These are phyloP conservation scores for Malania oleifera DNA, from an alignment of 164 flowering plant genomes.

Conservation along the genomic window DNA sequence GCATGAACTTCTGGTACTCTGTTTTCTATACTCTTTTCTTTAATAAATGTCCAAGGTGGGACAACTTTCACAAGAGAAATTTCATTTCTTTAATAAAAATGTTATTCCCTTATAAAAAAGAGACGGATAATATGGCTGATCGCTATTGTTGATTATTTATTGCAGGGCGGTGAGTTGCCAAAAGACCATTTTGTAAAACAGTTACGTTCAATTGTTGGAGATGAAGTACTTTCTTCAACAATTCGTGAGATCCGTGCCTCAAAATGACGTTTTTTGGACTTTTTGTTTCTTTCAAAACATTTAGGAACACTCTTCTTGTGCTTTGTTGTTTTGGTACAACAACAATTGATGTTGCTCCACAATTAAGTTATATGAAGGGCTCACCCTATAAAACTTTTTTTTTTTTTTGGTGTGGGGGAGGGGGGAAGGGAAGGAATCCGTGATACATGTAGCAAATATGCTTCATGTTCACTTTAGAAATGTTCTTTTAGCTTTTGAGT, in stretches of 20 bases:
- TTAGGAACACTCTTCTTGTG: not conserved
- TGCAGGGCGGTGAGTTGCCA: slow-evolving; percentile 43
- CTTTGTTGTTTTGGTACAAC: slow-evolving; percentile 2
- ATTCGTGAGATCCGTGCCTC: slow-evolving; percentile 30
- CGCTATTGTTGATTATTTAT: not conserved
- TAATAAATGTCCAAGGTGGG: too few relatives aligned
- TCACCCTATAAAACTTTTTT: not conserved
- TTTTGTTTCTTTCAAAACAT: slow-evolving; percentile 1
- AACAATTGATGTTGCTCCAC: not conserved
- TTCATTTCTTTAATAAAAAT: too few relatives aligned
- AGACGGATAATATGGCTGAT: not conserved
- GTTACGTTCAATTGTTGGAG: slow-evolving; percentile 38
- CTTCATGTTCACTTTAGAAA: not conserved
- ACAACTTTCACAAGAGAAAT: too few relatives aligned
- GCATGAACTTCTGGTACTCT: too few relatives aligned
- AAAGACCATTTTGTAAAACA: slow-evolving; percentile 31
- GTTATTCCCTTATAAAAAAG: too few relatives aligned
- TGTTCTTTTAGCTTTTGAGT: not conserved
- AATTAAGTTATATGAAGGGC: not conserved
- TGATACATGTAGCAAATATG: not conserved
- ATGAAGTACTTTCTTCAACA: slow-evolving; percentile 26
- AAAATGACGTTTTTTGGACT: slow-evolving; percentile 17
- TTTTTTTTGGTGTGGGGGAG: too few relatives aligned
- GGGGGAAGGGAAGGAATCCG: too few relatives aligned
- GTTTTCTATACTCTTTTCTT: too few relatives aligned